Evolutionary conservation across 768 basidiomycete species (phyloP), one percentile per base, ranked within the genome.

Genomic region (Hemileccinum rubropunctum): DNA sequence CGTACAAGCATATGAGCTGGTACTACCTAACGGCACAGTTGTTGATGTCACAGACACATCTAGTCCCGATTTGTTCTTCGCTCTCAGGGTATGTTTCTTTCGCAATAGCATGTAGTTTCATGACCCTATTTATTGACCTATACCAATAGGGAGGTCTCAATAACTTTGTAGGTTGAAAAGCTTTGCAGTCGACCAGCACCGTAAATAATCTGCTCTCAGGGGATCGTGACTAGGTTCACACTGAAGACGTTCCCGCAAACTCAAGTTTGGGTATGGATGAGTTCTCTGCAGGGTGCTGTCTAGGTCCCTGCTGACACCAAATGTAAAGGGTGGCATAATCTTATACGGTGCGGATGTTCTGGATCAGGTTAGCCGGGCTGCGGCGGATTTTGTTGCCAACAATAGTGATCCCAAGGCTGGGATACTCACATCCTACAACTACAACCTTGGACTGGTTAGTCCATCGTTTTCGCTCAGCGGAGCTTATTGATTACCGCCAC

Each of bases 81-180:
- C 61, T n/a, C 59, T 78, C n/a, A 76, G 70, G 61, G 76, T 75
- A 52, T 9, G 18, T 44, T 3, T 0, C 18, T 42, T 21, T 41
- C 1, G 8, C 11, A 32, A 28, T 42, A 6, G 20, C 20, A 15
- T 6, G 27, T 43, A 28, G 3, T 11, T 1, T 6, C 0, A 11
- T 39, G 15, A 11, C 7, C 17, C 48, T 9, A n/a, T 45, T 45
- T 7, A 38, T 45, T 14, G 17, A 13, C 28, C 18, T 1, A 5
- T n/a, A n/a, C n/a, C n/a, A n/a, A n/a, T 46, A 83, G 80, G 84
- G 84, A 28, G 83, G 83, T 10, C 60, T 73, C 55, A 84, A 86
- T 53, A 86, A 86, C 53, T 84, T 82, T 50, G 76, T 75, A 38
- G 9, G 64, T 44, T 12, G 17, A 17, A 21, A 30, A 9, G 2